Base-by-base conservation (phyloP, 1,284 basidiomycete species). In the Coniferiporia weirii region DNA sequence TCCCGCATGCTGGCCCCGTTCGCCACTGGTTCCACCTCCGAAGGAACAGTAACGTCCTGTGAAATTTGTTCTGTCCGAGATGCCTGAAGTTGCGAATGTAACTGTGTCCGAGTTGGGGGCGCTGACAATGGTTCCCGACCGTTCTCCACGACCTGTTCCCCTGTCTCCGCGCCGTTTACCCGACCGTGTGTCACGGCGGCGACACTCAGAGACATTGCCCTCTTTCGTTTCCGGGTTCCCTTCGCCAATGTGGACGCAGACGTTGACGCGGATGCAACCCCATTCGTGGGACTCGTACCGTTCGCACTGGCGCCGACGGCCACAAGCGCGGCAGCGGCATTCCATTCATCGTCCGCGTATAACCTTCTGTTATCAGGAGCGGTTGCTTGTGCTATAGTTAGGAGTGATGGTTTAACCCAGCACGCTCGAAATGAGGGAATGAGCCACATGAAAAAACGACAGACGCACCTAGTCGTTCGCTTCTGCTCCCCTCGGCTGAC, bases 1-100 rank as follows among this genome's bases (percentile, higher is more conserved):
- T 83, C 83, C 62, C 83, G 75, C 22, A 85, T 74, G 64, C 87
- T 84, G 66, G 77, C 82, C 63, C 87, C 87, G 64, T 89, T 85
- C 68, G 85, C 84, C n/a, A 80, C 80, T 73, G 84, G 75, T 38
- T 62, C 61, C 46, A 71, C 65, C 66, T 49, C 65, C 61, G 5
- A 27, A 27, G 12, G 66, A 67, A 56, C 70, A 7, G 38, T 27
- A 27, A 40, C 38, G 38, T 40, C 8, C 15, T 10, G 9, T 10
- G 38, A 7, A 4, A 7, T 7, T 40, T 40, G 38, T 15, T 40
- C 12, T 9, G 38, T 40, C 8, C 15, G 38, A 15, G 38, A 40
- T 12, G 15, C 50, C 15, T 7, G 15, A 4, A 13, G 8, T n/a
- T 35, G 50, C 15, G 34, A 12, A 3, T 35, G 32, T 6, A 10